Percentiles rank a stretch among this genome's conserved stretches.
Evolutionary conservation across 768 basidiomycete genomes (phyloP).

Genomic region (Lactarius deliciosus): DNA sequence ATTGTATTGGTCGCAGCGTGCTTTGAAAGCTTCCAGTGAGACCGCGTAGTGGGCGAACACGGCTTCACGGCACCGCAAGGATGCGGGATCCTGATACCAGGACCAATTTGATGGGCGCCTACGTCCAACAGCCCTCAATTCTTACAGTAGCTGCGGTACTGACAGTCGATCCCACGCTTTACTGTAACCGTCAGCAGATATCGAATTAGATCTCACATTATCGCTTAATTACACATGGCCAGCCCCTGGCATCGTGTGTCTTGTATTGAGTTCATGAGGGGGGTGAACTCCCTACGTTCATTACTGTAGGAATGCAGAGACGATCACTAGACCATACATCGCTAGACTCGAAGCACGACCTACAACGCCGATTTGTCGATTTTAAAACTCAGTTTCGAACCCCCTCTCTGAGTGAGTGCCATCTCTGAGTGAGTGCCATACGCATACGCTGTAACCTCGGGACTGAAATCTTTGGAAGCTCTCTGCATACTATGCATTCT

Average conservation of each 20-base stretch:
- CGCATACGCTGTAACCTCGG: neutral
- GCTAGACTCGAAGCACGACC: neutral
- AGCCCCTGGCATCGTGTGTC: neutral
- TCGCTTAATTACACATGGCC: neutral
- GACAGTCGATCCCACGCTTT: neutral
- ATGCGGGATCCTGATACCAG: constrained; percentile 2
- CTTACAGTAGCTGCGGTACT: neutral
- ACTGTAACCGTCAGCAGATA: neutral
- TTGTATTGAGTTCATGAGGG: neutral
- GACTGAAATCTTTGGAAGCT: neutral
- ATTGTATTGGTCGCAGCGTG: neutral
- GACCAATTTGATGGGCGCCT: neutral
- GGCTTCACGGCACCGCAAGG: neutral
- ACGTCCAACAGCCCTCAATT: neutral
- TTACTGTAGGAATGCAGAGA: neutral
- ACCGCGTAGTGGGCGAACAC: neutral
- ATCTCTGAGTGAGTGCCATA: too few relatives aligned
- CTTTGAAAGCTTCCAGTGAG: neutral
- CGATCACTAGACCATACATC: neutral
- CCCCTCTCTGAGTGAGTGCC: too few relatives aligned
- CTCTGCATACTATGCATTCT: neutral
- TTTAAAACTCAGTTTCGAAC: neutral
- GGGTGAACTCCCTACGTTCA: neutral
- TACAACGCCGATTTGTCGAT: neutral
- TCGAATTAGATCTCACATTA: neutral